A percentile compares a stretch with the other conserved stretches of the same genome.
These are phyloP conservation scores for Silybum marianum DNA, from an alignment of 129 eudicot species.

Conservation along the genomic window DNA sequence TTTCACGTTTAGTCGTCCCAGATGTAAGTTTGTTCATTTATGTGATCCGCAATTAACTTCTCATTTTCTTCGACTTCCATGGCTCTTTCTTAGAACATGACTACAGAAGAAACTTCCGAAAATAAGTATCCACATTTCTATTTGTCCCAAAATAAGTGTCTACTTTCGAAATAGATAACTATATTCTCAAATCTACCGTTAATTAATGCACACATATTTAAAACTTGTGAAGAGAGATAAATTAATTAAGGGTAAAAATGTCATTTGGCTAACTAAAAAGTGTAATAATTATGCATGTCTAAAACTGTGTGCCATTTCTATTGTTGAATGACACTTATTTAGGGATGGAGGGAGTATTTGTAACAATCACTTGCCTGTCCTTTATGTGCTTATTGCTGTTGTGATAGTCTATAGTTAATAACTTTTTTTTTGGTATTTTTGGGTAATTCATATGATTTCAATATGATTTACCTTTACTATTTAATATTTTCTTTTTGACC, in stretches of 20 bases:
- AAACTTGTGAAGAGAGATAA: not conserved
- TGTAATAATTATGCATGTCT: not conserved
- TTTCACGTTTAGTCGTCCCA: slow-evolving; percentile 72
- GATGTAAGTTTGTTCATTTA: slow-evolving; percentile 49
- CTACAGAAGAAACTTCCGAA: not conserved
- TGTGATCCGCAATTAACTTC: not conserved
- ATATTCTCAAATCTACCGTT: not conserved
- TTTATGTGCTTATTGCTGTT: not conserved
- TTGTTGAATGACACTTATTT: not conserved
- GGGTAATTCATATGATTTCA: not conserved
- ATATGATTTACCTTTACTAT: not conserved
- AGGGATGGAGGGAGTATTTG: not conserved
- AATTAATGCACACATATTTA: not conserved
- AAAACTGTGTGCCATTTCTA: not conserved
- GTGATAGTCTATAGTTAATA: not conserved
- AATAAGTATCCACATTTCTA: not conserved
- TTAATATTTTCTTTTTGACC: not conserved
- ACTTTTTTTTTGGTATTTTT: not conserved
- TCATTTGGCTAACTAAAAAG: not conserved
- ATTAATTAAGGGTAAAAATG: not conserved
- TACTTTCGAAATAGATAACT: not conserved
- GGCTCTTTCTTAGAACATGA: not conserved
- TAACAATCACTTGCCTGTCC: not conserved
- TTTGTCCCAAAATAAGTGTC: not conserved
- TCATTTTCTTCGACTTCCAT: not conserved